These are phyloP conservation scores for Hanseniaspora occidentalis DNA, from an alignment of 805 yeast genomes.

Conservation along the genomic window DNA sequence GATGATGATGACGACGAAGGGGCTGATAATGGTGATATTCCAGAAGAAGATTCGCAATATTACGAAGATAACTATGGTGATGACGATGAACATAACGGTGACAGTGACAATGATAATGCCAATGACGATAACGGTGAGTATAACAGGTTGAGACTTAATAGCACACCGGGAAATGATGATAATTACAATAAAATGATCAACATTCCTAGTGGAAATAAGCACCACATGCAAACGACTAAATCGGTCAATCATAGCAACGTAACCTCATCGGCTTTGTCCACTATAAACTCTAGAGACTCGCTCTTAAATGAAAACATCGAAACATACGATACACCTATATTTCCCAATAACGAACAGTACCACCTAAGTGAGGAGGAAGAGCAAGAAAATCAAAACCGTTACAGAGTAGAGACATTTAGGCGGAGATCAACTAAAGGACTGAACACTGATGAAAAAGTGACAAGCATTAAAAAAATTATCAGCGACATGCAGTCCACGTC, in stretches of 20 bases:
- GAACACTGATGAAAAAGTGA: constrained; percentile 1
- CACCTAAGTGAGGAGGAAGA: background rate
- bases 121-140: no score
- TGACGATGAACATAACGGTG: background rate
- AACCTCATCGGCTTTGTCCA: no score
- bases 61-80: background rate
- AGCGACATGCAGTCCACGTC: background rate
- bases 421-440: background rate
- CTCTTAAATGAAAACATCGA: background rate
- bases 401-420: background rate
- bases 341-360: background rate
- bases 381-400: background rate
- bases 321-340: background rate
- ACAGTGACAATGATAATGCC: no score
- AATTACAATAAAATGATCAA: no score
- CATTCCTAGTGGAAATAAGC: no score
- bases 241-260: no score
- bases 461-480: background rate
- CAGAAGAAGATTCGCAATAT: background rate
- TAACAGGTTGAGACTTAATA: no score
- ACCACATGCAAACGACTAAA: no score
- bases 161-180: no score
- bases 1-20: constrained; percentile 2
- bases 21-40: constrained; percentile 2
- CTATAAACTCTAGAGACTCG: no score